A percentile compares a stretch with the other conserved stretches of the same genome.
These are phyloP conservation scores for Pythium biforme DNA, from an alignment of 352 stramenopile genomes.

Conservation along the genomic window DNA sequence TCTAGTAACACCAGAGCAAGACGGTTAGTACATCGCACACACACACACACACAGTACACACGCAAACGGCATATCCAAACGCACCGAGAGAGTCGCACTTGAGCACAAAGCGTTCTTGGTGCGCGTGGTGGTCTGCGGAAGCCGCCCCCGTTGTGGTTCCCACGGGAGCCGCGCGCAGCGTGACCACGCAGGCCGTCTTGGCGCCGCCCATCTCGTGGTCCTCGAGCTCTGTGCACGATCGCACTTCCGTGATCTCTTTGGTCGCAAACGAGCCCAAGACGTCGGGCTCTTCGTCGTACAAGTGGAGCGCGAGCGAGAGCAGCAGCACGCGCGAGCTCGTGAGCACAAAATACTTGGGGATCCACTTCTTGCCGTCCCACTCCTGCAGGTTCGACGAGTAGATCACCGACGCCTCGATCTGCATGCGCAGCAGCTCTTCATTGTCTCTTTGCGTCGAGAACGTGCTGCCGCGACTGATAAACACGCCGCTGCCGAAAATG, in stretches of 20 bases:
- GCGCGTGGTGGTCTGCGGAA: neutral
- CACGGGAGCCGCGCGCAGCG: neutral
- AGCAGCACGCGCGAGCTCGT: constrained; percentile 79
- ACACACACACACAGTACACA: neutral
- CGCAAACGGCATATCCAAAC: neutral
- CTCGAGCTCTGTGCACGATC: constrained; percentile 73
- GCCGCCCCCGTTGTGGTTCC: neutral
- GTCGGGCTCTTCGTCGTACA: constrained; percentile 88
- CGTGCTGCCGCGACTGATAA: constrained; percentile 83
- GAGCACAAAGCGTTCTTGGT: constrained; percentile 63
- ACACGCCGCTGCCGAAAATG: constrained; percentile 68
- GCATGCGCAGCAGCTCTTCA: constrained; percentile 75
- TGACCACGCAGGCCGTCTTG: constrained; percentile 66
- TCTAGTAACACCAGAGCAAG: constrained; percentile 36
- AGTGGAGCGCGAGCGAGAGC: constrained; percentile 75
- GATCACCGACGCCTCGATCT: constrained; percentile 79
- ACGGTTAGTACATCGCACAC: too few species aligned
- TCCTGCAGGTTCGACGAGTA: constrained; percentile 86
- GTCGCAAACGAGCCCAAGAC: constrained; percentile 78
- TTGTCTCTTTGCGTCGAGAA: constrained; percentile 85
- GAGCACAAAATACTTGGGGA: constrained; percentile 88
- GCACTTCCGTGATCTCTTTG: constrained; percentile 80
- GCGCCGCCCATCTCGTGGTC: constrained; percentile 54
- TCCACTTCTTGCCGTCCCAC: constrained; percentile 86
- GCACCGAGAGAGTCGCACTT: constrained; percentile 82